These are phyloP conservation scores for Teunomyces aglyptinius DNA, from an alignment of 805 yeast genomes.

Conservation along the genomic window DNA sequence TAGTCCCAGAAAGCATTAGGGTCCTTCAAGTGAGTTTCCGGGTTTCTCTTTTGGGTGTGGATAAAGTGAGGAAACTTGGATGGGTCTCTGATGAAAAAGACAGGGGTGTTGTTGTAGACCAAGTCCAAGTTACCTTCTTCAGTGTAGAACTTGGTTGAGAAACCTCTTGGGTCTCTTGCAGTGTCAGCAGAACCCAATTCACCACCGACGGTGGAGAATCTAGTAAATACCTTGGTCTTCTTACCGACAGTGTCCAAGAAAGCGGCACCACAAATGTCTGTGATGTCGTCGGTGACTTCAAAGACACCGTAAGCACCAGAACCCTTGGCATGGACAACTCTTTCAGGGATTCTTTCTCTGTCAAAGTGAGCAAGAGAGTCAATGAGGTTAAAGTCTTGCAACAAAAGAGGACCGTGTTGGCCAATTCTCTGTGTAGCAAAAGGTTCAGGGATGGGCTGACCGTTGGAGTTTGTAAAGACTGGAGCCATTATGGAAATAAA, in stretches of 20 bases:
- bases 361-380: conserved; percentile 60
- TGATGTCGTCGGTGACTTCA: conserved; percentile 51
- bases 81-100: conserved; percentile 64
- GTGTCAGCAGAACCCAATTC: conserved; percentile 66
- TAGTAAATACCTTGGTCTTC: conserved; percentile 34
- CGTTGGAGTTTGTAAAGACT: conserved; percentile 67
- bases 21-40: conserved; percentile 73
- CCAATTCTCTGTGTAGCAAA: conserved; percentile 54
- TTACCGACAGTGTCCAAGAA: conserved; percentile 29
- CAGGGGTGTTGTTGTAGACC: conserved; percentile 73
- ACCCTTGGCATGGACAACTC: conserved; percentile 69
- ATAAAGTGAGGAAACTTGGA: conserved; percentile 62
- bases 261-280: conserved; percentile 24
- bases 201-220: conserved; percentile 70
- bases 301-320: conserved; percentile 62
- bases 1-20: conserved; percentile 86
- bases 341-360: conserved; percentile 64
- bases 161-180: conserved; percentile 70
- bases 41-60: conserved; percentile 70
- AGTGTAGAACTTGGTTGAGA: conserved; percentile 62
- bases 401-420: conserved; percentile 54
- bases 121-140: conserved; percentile 69
- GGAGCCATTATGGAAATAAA: conserved; percentile 44
- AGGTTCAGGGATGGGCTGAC: conserved; percentile 73
- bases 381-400: conserved; percentile 57